phyloP scores from a whole-genome alignment of 495 filamentous ascomycete species.

The Letharia lupina region DNA sequence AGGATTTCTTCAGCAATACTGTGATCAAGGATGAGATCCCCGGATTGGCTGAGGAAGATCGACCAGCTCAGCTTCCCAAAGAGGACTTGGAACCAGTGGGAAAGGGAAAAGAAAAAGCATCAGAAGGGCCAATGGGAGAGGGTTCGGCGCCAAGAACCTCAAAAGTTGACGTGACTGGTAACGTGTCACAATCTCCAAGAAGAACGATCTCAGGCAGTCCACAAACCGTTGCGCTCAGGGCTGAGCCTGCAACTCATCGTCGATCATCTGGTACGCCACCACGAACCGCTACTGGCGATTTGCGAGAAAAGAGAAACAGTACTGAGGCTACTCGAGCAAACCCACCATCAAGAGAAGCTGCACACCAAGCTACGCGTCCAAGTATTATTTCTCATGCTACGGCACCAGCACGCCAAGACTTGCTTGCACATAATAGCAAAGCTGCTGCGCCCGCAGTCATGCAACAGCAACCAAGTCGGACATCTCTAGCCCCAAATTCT shows the following conservation, averaged over 20 bases:
- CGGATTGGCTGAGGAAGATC: conserved; percentile 68
- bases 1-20: conserved; percentile 65
- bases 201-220: conserved; percentile 10
- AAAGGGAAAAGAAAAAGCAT: conserved; percentile 15
- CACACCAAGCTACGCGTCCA: conserved; percentile 34
- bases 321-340: conserved; percentile 25
- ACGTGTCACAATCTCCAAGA: conserved; percentile 17
- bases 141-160: conserved; percentile 6
- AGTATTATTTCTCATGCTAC: conserved; percentile 44
- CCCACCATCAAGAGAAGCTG: conserved; percentile 21
- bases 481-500: conserved; percentile 39
- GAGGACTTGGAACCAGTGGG: conserved; percentile 20
- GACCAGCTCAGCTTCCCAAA: conserved; percentile 35
- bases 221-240: conserved; percentile 22
- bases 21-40: conserved; percentile 77
- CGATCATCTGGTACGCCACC: conserved; percentile 36
- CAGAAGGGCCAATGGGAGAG: background rate
- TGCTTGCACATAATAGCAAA: conserved; percentile 28
- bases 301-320: conserved; percentile 35
- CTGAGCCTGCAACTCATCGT: conserved; percentile 27
- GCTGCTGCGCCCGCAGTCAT: conserved; percentile 30
- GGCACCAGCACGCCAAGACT: conserved; percentile 53
- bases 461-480: conserved; percentile 45
- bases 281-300: conserved; percentile 32
- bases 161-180: conserved; percentile 14